These are phyloP conservation scores for Suillus brevipes DNA, from an alignment of 768 basidiomycete species.

Conservation along the genomic window DNA sequence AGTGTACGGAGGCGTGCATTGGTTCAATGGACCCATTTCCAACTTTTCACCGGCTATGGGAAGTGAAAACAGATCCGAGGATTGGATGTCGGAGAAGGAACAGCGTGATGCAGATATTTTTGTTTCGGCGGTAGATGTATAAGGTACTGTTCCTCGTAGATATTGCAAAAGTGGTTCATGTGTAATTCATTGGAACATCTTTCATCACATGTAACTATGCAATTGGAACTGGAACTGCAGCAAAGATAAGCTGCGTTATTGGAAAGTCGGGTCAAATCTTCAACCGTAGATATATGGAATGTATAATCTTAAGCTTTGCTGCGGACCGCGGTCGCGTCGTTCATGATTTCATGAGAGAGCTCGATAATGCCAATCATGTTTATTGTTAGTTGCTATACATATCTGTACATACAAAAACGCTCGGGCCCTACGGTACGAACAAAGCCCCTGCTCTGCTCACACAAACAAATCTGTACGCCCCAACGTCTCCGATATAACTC, in stretches of 20 bases:
- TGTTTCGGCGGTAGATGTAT: background rate
- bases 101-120: background rate
- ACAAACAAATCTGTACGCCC: constrained; percentile 22
- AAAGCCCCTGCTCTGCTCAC: constrained; percentile 7
- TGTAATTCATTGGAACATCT: background rate
- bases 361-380: too few species aligned
- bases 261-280: too few species aligned
- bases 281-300: too few species aligned
- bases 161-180: background rate
- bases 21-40: constrained; percentile 30
- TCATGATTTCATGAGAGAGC: too few species aligned
- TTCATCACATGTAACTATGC: too few species aligned
- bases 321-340: too few species aligned
- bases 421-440: background rate
- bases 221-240: too few species aligned
- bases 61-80: background rate
- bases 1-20: constrained; percentile 27
- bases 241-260: too few species aligned
- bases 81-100: background rate
- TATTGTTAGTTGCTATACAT: background rate
- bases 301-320: too few species aligned
- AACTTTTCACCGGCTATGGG: constrained; percentile 6
- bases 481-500: constrained; percentile 33
- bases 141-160: background rate
- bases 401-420: background rate